Evolutionary conservation across 2,329 filamentous ascomycete genomes (phyloP).

Genomic region (Cladobotryum protrusum): DNA sequence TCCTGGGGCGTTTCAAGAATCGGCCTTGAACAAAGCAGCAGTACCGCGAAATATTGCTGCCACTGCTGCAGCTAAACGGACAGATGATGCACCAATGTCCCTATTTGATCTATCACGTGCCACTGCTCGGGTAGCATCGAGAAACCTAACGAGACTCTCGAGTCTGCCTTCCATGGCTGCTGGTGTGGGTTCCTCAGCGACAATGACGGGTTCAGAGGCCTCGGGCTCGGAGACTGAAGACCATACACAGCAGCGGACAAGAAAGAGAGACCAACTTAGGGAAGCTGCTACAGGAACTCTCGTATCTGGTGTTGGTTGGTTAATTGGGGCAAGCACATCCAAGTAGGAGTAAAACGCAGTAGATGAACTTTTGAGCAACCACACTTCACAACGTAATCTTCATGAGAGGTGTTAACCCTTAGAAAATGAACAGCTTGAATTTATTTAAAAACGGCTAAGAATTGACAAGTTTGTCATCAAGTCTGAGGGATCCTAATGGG

Average conservation of each 20-base stretch:
- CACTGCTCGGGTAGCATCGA: slow-evolving; percentile 52
- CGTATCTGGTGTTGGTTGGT: slow-evolving; percentile 61
- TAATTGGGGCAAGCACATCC: slow-evolving; percentile 50
- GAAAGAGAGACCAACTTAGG: slow-evolving; percentile 66
- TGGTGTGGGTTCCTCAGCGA: slow-evolving; percentile 5
- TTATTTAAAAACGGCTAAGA: no score
- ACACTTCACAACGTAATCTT: no score
- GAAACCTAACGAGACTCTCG: slow-evolving; percentile 51
- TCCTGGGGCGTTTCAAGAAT: slow-evolving; percentile 47
- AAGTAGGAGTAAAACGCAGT: slow-evolving; percentile 6
- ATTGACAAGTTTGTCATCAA: no score
- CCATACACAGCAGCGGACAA: slow-evolving; percentile 36
- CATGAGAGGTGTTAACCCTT: no score
- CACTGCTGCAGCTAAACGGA: slow-evolving; percentile 28
- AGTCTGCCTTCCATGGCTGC: slow-evolving; percentile 36
- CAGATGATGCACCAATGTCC: slow-evolving; percentile 56
- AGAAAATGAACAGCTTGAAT: no score
- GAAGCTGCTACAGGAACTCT: slow-evolving; percentile 62
- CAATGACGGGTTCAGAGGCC: neutral
- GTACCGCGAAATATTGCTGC: slow-evolving; percentile 28
- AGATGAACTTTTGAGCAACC: no score
- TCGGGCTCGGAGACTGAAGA: slow-evolving; percentile 19
- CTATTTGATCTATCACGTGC: slow-evolving; percentile 59
- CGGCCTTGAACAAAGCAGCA: slow-evolving; percentile 19
- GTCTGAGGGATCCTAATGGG: no score